Base-by-base conservation (phyloP, 169 alveolate genomes). In the Theileria equi region DNA sequence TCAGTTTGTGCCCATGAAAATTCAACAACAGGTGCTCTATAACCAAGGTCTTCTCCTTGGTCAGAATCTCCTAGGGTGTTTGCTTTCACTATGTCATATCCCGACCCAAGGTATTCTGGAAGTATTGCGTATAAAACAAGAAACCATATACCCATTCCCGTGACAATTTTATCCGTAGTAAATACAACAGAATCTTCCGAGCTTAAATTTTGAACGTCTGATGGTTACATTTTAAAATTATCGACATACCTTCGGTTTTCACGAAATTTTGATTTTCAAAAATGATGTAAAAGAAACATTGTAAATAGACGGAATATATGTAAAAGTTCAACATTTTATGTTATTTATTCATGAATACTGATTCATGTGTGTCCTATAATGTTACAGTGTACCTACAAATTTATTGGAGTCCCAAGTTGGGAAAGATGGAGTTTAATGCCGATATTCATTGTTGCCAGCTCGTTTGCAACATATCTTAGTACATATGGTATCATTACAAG, bases 401-500 rank as follows among this genome's bases (percentile, higher is more conserved):
- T 34, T 34, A 74, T 64, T 16, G 65, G 69, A 0, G 60, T 41
- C 25, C 81, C 86, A 34, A 77, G 47, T 67, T 77, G 86, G 13
- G 81, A 67, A 36, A 77, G 38, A 48, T 65, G 80, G 29, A 77
- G 50, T 53, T 59, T 77, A 7, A 77, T 66, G n/a, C 86, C 86
- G 7, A 77, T 44, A 44, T 77, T 77, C 43, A 77, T 77, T 0
- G 86, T 62, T 28, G 86, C 86, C 19, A 77, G 49, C 23, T 77
- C 86, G 45, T 77, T 57, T 21, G 86, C 86, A 36, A 77, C 81
- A 25, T 77, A 77, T 32, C 84, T 55, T 5, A 77, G 60, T 36
- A 77, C 86, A 49, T 77, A 77, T 16, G 86, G 86, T 43, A 77
- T 77, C 40, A 64, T 77, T n/a, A 77, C 86, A 29, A 65, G 44